Base-by-base conservation (phyloP, 306 rosid species). In the Gleditsia sinensis region DNA sequence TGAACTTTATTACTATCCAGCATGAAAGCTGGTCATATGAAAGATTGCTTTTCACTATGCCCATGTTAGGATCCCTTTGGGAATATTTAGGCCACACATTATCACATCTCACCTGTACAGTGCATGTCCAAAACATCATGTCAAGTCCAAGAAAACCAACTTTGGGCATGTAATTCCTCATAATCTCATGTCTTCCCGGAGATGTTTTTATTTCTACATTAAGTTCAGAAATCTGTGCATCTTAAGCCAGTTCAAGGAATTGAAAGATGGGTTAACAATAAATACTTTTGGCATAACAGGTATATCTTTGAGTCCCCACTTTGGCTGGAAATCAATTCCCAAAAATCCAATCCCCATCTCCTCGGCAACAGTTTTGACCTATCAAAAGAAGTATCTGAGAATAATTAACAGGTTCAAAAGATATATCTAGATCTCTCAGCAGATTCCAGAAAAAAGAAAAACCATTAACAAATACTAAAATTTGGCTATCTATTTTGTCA, bases 51-150 rank as follows among this genome's bases (percentile, higher is more conserved):
- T 88, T 71, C 71, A 51, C 62, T 75, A 68, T 12, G 32, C 16
- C 48, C 45, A 74, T 63, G 65, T 78, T 43, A 51, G 34, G 51
- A 64, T 27, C 27, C 19, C 21, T 62, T 36, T 45, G 48, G 48
- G 28, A 65, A 68, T 54, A 62, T 65, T 63, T 71, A 24, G 54
- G 51, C 51, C 55, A 66, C 48, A 65, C 33, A 53, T 69, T 58
- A 70, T 39, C 60, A 33, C 9, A 30, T 72, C 83, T 79, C 77
- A 91, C 98, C 94, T 93, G 98, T 40, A 93, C 98, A 42, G 98
- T 93, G 84, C 97, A 93, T 48, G 98, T 93, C 87, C 98, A 85
- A 84, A 91, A 91, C 98, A 91, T 93, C 97, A 91, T 91, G 82
- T 93, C 98, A 69, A 91, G 96, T 75, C 97, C 98, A 43, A 93